Evolutionary conservation across 208 protist species (phyloP), one percentile per base, ranked within the genome.

Genomic region (Strigomonas culicis): DNA sequence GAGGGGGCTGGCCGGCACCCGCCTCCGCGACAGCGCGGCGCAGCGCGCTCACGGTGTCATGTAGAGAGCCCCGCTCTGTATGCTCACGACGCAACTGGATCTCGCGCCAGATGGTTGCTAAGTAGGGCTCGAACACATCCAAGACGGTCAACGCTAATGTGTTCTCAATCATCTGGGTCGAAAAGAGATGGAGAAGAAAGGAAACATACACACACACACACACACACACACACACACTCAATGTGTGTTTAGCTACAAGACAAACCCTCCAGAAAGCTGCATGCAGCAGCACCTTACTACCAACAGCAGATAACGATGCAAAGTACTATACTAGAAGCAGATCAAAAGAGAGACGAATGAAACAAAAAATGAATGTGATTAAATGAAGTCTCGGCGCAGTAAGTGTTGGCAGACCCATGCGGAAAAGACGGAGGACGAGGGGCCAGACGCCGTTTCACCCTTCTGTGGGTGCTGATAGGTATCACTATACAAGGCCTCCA

Each of bases 401-500:
- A 61, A 27, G 36, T 34, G 32, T 43, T 28, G 28, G 21, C 27
- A 50, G n/a, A 58, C 44, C 13, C 53, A 62, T 21, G 2, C 11
- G 1, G 32, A 49, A 17, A 44, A 44, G 4, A 3, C 32, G 43
- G 32, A 19, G 67, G 81, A 11, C 64, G 58, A 27, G 88, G 66
- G 15, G 82, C 44, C 27, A 63, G 65, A 15, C 70, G 60, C 1
- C 84, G 74, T 82, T 77, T 84, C 55, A 24, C 1, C 34, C 2
- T 51, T 13, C 39, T 17, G 21, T 21, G n/a, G 50, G 7, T 25
- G 25, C 47, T 21, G 50, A 25, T 28, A 0, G 17, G 19, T 22
- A 31, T 25, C 25, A 31, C 62, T 46, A 51, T 82, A 82, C 17
- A 86, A 13, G 1, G 58, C 70, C 65, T 86, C 80, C 17, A 86